phyloP scores from a whole-genome alignment of 306 rosid species.

The Prunus padus region DNA sequence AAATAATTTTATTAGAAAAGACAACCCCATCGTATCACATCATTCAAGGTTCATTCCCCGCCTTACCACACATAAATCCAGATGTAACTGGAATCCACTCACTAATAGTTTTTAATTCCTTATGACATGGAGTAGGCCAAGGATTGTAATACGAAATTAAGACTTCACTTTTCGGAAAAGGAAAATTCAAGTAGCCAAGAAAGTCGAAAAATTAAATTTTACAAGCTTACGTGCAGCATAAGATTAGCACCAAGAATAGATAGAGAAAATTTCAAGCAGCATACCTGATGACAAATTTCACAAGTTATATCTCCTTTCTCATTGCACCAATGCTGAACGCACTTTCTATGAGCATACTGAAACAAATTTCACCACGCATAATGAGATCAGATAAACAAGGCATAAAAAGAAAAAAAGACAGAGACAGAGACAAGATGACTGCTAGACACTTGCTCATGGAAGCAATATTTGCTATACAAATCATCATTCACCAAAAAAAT shows the following conservation, averaged over 20 bases:
- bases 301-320: slow-evolving; percentile 97
- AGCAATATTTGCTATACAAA: not conserved
- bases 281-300: slow-evolving; percentile 96
- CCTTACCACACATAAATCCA: not conserved
- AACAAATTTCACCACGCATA: not conserved
- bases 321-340: slow-evolving; percentile 97
- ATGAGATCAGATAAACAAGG: not conserved
- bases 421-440: not conserved
- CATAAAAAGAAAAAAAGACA: not conserved
- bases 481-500: not conserved
- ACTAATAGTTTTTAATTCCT: not conserved
- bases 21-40: not conserved
- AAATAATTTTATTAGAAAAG: not conserved
- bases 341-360: slow-evolving; percentile 96
- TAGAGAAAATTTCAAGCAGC: slow-evolving; percentile 2
- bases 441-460: not conserved
- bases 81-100: not conserved
- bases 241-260: not conserved
- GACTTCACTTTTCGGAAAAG: not conserved
- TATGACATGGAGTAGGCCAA: not conserved
- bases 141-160: not conserved
- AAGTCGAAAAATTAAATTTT: not conserved
- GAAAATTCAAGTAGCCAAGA: not conserved
- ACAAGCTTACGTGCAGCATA: not conserved
- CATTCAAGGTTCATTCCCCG: not conserved